These are phyloP conservation scores for Thelonectria olida DNA, from an alignment of 2,329 filamentous ascomycete genomes.

Conservation along the genomic window DNA sequence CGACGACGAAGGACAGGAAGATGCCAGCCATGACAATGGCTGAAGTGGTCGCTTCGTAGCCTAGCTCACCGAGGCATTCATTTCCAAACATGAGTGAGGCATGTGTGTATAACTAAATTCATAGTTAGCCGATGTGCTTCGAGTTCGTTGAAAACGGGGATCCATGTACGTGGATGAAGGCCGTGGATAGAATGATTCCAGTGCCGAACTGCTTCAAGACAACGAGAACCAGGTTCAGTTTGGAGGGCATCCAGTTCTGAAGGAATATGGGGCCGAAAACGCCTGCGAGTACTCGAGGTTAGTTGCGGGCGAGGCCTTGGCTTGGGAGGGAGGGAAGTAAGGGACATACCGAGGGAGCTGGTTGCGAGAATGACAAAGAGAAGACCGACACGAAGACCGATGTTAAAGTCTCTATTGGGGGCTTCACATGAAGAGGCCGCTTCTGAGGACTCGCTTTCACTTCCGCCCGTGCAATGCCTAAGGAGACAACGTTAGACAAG, in stretches of 20 bases:
- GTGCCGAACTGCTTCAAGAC: constrained; percentile 79
- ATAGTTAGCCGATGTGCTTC: background rate
- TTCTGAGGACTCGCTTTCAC: constrained; percentile 49
- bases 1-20: constrained; percentile 76
- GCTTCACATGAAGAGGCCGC: constrained; percentile 55
- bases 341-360: constrained; percentile 65
- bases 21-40: constrained; percentile 79
- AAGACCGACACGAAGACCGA: constrained; percentile 74
- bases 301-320: constrained; percentile 36
- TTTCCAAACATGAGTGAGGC: constrained; percentile 78
- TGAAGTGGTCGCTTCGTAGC: constrained; percentile 75
- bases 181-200: constrained; percentile 76
- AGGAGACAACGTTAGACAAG: constrained; percentile 12
- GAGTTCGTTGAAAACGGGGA: background rate
- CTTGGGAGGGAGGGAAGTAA: background rate
- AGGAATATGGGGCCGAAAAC: constrained; percentile 75
- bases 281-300: background rate
- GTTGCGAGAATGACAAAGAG: constrained; percentile 77
- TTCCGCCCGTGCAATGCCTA: constrained; percentile 66
- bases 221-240: constrained; percentile 62
- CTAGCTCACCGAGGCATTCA: constrained; percentile 70
- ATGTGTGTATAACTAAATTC: constrained; percentile 74
- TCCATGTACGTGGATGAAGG: constrained; percentile 72
- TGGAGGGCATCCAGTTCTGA: constrained; percentile 63
- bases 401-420: constrained; percentile 67